These are phyloP conservation scores for Kalmusia sp. DNA, from an alignment of 2,329 filamentous ascomycete genomes.

Conservation along the genomic window DNA sequence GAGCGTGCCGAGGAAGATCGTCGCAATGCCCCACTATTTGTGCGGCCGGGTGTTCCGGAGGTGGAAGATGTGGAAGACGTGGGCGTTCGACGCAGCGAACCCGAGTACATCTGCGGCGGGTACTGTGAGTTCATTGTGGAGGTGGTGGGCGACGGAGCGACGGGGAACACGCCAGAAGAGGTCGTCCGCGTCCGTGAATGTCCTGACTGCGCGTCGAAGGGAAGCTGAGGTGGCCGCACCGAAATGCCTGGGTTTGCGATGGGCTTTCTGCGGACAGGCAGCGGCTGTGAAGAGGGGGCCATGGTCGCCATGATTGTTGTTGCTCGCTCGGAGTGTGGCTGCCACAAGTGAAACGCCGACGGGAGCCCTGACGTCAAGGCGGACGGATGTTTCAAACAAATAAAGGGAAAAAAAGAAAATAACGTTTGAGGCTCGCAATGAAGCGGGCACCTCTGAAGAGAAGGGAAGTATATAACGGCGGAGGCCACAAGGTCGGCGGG, in stretches of 20 bases:
- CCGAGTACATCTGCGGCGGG: slow-evolving; percentile 38
- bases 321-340: slow-evolving; percentile 23
- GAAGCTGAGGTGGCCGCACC: slow-evolving; percentile 34
- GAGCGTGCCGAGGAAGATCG: slow-evolving; percentile 85
- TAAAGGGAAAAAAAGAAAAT: slow-evolving; percentile 15
- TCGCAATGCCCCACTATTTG: slow-evolving; percentile 63
- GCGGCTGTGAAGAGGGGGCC: slow-evolving; percentile 8
- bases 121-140: slow-evolving; percentile 44
- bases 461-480: slow-evolving; percentile 11
- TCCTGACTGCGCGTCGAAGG: slow-evolving; percentile 31
- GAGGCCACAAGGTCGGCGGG: slow-evolving; percentile 10
- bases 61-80: slow-evolving; percentile 74
- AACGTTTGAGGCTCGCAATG: background rate
- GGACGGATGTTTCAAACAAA: slow-evolving; percentile 22
- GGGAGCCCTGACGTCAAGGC: slow-evolving; percentile 33
- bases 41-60: slow-evolving; percentile 55
- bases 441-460: slow-evolving; percentile 15
- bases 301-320: slow-evolving; percentile 9
- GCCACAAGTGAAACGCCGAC: slow-evolving; percentile 33
- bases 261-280: slow-evolving; percentile 44
- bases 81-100: slow-evolving; percentile 61
- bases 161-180: slow-evolving; percentile 45
- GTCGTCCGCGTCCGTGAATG: slow-evolving; percentile 48
- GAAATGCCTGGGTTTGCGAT: slow-evolving; percentile 40
- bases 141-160: slow-evolving; percentile 28